Conservation (phyloP, 306 rosid species). For the Sesbania bispinosa region DNA sequence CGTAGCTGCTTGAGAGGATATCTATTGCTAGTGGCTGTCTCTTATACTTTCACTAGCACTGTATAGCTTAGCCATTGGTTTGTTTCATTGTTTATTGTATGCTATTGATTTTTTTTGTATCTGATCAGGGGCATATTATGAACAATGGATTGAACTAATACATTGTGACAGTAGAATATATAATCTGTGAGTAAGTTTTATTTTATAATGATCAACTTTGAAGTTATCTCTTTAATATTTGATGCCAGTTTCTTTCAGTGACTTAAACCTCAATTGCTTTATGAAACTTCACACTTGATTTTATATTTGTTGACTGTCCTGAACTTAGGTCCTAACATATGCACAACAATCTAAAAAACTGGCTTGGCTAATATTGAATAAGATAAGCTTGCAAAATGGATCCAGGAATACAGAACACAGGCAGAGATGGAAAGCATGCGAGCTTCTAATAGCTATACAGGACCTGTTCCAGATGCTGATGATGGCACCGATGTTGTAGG, state of each 20-base stretch:
- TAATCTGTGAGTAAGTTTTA: background rate
- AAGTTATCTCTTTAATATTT: constrained; percentile 10
- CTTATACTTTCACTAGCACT: background rate
- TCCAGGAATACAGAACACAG: constrained; percentile 93
- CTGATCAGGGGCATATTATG: constrained; percentile 6
- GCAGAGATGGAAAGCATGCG: constrained; percentile 65
- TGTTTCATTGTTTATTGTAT: constrained; percentile 1
- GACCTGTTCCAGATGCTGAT: constrained; percentile 43
- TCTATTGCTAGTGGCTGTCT: background rate
- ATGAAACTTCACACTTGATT: constrained; percentile 6
- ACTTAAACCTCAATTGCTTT: background rate
- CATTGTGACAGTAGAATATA: background rate
- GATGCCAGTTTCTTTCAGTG: background rate
- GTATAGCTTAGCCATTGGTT: background rate
- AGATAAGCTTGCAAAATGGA: constrained; percentile 96
- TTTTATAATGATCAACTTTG: constrained; percentile 17
- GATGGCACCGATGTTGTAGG: constrained; percentile 54
- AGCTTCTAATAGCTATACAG: constrained; percentile 53
- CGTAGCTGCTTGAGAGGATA: background rate
- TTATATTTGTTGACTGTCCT: constrained; percentile 8
- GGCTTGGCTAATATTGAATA: constrained; percentile 87
- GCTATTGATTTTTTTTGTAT: constrained; percentile 1
- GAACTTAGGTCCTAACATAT: constrained; percentile 77
- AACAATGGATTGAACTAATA: background rate
- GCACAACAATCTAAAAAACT: constrained; percentile 94